Percentiles rank a stretch among this genome's conserved stretches.
These are phyloP conservation scores for Thecaphora thlaspeos DNA, from an alignment of 1,284 basidiomycete species.

Conservation along the genomic window DNA sequence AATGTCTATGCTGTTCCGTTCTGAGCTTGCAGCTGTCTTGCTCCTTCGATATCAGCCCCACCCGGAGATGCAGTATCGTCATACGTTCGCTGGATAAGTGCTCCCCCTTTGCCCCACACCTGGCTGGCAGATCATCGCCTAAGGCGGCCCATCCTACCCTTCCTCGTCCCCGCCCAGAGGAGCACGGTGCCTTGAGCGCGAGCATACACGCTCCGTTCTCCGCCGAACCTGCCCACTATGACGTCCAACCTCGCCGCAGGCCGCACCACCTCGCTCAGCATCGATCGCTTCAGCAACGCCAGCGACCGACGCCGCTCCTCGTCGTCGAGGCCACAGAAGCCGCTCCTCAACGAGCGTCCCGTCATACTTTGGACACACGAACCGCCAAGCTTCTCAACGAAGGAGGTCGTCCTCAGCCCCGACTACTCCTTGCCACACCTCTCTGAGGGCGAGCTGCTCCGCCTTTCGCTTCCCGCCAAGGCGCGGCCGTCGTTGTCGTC, in stretches of 20 bases:
- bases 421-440: slow-evolving; percentile 39
- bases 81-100: too few relatives aligned
- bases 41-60: too few relatives aligned
- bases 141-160: too few relatives aligned
- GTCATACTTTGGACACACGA: slow-evolving; percentile 52
- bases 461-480: slow-evolving; percentile 28
- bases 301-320: slow-evolving; percentile 30
- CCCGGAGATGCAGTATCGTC: too few relatives aligned
- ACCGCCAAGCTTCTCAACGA: slow-evolving; percentile 51
- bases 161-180: too few relatives aligned
- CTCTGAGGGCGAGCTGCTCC: slow-evolving; percentile 48
- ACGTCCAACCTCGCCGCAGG: slow-evolving; percentile 1
- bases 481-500: slow-evolving; percentile 9
- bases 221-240: background rate
- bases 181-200: too few relatives aligned
- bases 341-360: slow-evolving; percentile 33
- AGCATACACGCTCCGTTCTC: too few relatives aligned
- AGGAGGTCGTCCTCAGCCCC: slow-evolving; percentile 54
- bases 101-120: too few relatives aligned
- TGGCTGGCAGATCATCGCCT: too few relatives aligned
- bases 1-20: too few relatives aligned
- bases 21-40: too few relatives aligned
- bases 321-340: slow-evolving; percentile 19
- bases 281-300: slow-evolving; percentile 29
- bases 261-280: slow-evolving; percentile 29